Evolutionary conservation across 164 flowering plant genomes (phyloP).

Genomic region (Paratinospora sagittata): DNA sequence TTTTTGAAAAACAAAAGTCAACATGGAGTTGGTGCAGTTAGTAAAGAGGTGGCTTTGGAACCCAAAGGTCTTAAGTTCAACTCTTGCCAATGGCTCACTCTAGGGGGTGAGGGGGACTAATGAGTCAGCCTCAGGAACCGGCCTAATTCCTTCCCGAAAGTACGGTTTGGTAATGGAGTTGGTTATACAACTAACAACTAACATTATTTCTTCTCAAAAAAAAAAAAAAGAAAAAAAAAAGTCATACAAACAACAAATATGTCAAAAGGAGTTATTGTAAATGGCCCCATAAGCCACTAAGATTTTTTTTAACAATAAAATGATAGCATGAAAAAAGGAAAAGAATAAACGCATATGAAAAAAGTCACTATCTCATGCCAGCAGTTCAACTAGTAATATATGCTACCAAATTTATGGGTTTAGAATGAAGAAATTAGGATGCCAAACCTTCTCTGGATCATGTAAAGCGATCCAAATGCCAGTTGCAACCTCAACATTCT

Average conservation of each 20-base stretch:
- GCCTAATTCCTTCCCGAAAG: too few relatives aligned
- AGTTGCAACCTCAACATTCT: conserved; percentile 75
- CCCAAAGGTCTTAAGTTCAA: too few relatives aligned
- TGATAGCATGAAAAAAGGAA: neutral
- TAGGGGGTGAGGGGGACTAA: too few relatives aligned
- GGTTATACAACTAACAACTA: too few relatives aligned
- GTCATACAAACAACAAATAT: neutral
- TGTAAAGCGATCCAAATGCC: conserved; percentile 96
- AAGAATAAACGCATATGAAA: neutral
- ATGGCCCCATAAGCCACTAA: neutral
- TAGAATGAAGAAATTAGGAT: neutral
- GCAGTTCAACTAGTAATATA: neutral
- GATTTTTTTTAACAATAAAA: neutral
- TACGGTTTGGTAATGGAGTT: too few relatives aligned
- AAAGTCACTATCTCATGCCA: neutral
- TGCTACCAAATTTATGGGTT: neutral
- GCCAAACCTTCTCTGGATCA: conserved; percentile 84
- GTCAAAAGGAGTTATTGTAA: neutral
- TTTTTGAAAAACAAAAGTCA: too few relatives aligned
- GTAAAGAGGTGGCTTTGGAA: too few relatives aligned
- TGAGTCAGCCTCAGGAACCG: too few relatives aligned
- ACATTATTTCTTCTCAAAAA: too few relatives aligned
- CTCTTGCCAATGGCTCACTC: too few relatives aligned
- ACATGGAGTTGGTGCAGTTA: too few relatives aligned
- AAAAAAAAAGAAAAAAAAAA: neutral